A percentile compares a stretch with the other conserved stretches of the same genome.
Evolutionary conservation across 108 stramenopile genomes (phyloP).

Genomic region (Ochromonas danica): DNA sequence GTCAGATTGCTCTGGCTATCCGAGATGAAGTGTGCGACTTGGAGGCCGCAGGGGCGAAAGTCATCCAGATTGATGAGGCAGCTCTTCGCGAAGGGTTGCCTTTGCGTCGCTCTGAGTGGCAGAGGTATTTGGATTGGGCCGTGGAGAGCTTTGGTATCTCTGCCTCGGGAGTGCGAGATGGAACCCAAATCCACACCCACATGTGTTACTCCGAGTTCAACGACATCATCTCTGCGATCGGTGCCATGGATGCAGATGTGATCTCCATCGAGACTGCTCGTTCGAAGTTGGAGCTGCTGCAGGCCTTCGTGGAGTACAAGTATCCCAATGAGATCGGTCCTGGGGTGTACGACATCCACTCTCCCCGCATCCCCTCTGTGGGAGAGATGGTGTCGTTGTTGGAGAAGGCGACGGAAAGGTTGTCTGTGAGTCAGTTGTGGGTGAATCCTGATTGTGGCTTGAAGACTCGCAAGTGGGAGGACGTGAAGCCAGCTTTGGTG

Average conservation of each 20-base stretch:
- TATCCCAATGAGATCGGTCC: constrained; percentile 68
- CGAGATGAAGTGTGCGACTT: constrained; percentile 67
- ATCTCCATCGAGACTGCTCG: constrained; percentile 73
- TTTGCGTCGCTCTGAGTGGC: constrained; percentile 46
- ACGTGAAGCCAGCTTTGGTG: constrained; percentile 51
- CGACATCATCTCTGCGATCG: constrained; percentile 70
- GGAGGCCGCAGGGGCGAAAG: too few relatives aligned
- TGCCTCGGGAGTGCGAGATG: constrained; percentile 53
- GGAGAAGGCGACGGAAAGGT: constrained; percentile 42
- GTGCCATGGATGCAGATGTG: constrained; percentile 66
- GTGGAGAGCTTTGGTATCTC: constrained; percentile 67
- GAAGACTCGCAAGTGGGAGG: constrained; percentile 69
- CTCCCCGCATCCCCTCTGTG: constrained; percentile 63
- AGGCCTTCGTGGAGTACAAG: constrained; percentile 52
- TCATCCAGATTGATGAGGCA: constrained; percentile 62
- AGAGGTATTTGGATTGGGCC: constrained; percentile 61
- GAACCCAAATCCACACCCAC: constrained; percentile 72
- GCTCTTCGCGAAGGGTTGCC: constrained; percentile 71
- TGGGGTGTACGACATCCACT: constrained; percentile 71
- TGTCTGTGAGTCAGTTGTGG: constrained; percentile 51
- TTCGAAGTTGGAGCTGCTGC: constrained; percentile 60
- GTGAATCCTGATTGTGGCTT: constrained; percentile 73
- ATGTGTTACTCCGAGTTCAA: constrained; percentile 77
- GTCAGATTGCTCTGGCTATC: constrained; percentile 61
- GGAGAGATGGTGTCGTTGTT: constrained; percentile 56